phyloP scores from a whole-genome alignment of 1,284 basidiomycete genomes.

The Rhizoctonia solani region DNA sequence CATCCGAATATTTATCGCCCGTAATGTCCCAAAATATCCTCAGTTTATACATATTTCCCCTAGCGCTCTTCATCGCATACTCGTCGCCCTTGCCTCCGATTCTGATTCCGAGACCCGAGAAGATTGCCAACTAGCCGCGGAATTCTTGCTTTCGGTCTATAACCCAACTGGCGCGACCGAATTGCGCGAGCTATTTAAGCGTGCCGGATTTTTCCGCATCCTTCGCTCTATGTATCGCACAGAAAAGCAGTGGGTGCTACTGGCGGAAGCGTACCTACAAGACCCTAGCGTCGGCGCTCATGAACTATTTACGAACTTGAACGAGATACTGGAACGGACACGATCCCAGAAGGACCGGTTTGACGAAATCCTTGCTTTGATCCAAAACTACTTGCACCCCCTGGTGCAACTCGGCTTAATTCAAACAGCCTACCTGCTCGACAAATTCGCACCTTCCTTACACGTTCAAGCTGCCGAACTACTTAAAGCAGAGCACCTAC shows the following conservation, averaged over 20 bases:
- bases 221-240: conserved; percentile 78
- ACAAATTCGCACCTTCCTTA: conserved; percentile 64
- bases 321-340: conserved; percentile 61
- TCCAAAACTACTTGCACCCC: conserved; percentile 47
- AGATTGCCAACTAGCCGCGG: conserved; percentile 92
- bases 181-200: conserved; percentile 72
- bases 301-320: conserved; percentile 67
- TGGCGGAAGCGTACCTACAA: conserved; percentile 75
- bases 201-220: conserved; percentile 89
- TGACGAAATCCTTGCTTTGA: neutral
- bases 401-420: conserved; percentile 68
- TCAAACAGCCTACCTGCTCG: conserved; percentile 74
- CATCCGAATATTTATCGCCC: conserved; percentile 92
- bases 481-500: conserved; percentile 54
- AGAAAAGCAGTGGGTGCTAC: conserved; percentile 74
- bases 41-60: conserved; percentile 80
- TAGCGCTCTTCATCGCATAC: conserved; percentile 71
- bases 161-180: conserved; percentile 77
- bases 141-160: conserved; percentile 93
- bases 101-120: conserved; percentile 76
- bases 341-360: conserved; percentile 42
- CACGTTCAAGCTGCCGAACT: conserved; percentile 63
- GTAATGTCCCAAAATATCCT: conserved; percentile 95
- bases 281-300: conserved; percentile 68
- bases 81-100: conserved; percentile 78